A percentile compares a stretch with the other conserved stretches of the same genome.
Evolutionary conservation across 441 rosid species (phyloP).

Genomic region (Daphne laureola): DNA sequence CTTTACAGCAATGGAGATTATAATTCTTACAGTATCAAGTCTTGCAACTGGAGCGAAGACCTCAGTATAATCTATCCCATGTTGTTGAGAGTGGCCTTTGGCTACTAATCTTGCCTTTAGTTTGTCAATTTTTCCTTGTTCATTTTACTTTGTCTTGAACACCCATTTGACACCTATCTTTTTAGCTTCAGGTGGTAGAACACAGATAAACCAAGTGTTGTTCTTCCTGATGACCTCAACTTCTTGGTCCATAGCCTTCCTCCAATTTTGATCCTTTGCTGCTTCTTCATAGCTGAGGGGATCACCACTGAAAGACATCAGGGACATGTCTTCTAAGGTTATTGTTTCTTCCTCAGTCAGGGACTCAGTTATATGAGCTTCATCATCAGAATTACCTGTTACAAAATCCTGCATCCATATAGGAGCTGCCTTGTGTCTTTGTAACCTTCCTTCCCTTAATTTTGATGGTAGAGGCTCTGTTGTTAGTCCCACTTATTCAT

Average conservation of each 20-base stretch:
- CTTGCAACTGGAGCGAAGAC: conserved; percentile 3
- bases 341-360: too few relatives aligned
- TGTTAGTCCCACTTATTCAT: too few relatives aligned
- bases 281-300: neutral
- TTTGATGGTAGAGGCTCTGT: too few relatives aligned
- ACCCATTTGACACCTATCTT: conserved; percentile 17
- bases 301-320: too few relatives aligned
- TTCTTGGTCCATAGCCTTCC: conserved; percentile 7
- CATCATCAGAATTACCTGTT: neutral
- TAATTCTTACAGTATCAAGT: neutral
- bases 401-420: neutral
- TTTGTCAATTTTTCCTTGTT: conserved; percentile 3
- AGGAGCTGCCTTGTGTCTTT: too few relatives aligned
- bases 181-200: conserved; percentile 6
- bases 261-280: neutral
- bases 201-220: conserved; percentile 3
- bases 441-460: neutral
- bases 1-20: neutral
- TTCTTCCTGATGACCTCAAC: conserved; percentile 7
- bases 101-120: conserved; percentile 8
- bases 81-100: conserved; percentile 2
- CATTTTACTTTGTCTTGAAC: conserved; percentile 5
- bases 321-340: too few relatives aligned
- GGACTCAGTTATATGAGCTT: too few relatives aligned
- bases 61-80: neutral